Conservation (phyloP, 768 basidiomycete species). For the Mycena capillaripes region DNA sequence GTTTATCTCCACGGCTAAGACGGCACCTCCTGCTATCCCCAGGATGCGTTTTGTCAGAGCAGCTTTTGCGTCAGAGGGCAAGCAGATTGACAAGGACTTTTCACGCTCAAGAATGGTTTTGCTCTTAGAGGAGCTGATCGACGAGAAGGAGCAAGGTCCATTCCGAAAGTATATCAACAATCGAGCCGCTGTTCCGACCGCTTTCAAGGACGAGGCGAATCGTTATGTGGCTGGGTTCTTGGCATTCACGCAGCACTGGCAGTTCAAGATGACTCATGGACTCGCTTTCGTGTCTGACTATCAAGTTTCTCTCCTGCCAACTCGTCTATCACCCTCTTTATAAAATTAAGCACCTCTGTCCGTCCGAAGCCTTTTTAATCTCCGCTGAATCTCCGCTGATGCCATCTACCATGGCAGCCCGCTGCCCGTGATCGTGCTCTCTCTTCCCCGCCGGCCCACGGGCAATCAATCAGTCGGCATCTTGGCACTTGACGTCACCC, state of each 20-base stretch:
- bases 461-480: no score
- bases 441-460: no score
- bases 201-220: neutral
- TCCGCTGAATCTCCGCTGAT: no score
- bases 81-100: neutral
- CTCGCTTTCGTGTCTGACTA: constrained; percentile 18
- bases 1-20: neutral
- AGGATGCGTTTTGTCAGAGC: neutral
- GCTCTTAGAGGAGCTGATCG: neutral
- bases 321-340: no score
- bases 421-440: no score
- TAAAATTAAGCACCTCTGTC: no score
- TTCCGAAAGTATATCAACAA: constrained; percentile 17
- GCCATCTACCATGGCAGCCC: no score
- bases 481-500: no score
- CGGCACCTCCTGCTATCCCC: neutral
- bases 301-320: neutral
- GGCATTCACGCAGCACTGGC: constrained; percentile 5
- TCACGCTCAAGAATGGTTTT: neutral
- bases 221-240: neutral
- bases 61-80: neutral
- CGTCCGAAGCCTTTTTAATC: no score
- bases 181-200: neutral
- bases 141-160: neutral
- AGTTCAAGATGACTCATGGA: neutral